A percentile compares a stretch with the other conserved stretches of the same genome.
These are phyloP conservation scores for Rhododendron griersonianum DNA, from an alignment of 148 eudicot genomes.

Conservation along the genomic window DNA sequence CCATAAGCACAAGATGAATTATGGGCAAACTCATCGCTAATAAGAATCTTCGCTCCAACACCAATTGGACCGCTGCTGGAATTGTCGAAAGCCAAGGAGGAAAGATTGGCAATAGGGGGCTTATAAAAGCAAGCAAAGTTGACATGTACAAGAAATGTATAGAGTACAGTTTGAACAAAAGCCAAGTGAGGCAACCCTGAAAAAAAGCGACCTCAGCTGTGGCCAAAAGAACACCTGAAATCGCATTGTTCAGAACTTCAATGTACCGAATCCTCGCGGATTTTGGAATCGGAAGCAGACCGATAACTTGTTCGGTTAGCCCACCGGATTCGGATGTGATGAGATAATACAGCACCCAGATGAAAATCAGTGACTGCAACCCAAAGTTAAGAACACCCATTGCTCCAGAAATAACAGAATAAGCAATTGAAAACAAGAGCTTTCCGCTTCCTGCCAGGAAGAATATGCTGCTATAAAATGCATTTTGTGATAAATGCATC, in stretches of 20 bases:
- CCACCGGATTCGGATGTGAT: conserved; percentile 95
- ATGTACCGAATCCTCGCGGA: conserved; percentile 69
- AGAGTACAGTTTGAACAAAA: conserved; percentile 77
- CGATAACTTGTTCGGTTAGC: conserved; percentile 81
- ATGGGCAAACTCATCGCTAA: conserved; percentile 52
- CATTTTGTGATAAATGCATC: conserved; percentile 22
- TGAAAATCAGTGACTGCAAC: conserved; percentile 77
- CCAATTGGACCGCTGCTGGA: conserved; percentile 71
- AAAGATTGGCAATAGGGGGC: conserved; percentile 77
- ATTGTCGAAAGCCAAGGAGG: conserved; percentile 71
- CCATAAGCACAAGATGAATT: conserved; percentile 71
- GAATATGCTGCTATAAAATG: conserved; percentile 26
- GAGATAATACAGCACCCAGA: conserved; percentile 91
- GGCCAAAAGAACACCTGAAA: conserved; percentile 79
- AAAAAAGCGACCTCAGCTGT: conserved; percentile 76
- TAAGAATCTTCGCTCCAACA: conserved; percentile 59
- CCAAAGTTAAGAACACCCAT: conserved; percentile 74
- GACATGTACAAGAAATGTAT: conserved; percentile 92
- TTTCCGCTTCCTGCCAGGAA: conserved; percentile 53
- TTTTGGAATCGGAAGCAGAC: conserved; percentile 64
- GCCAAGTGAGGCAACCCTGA: conserved; percentile 97
- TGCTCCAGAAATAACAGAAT: conserved; percentile 88
- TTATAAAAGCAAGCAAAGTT: conserved; percentile 68
- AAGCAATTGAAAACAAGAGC: conserved; percentile 51
- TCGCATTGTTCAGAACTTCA: conserved; percentile 79